Evolutionary conservation across 148 eudicot species (phyloP).

Genomic region (Polygonum maritimum): DNA sequence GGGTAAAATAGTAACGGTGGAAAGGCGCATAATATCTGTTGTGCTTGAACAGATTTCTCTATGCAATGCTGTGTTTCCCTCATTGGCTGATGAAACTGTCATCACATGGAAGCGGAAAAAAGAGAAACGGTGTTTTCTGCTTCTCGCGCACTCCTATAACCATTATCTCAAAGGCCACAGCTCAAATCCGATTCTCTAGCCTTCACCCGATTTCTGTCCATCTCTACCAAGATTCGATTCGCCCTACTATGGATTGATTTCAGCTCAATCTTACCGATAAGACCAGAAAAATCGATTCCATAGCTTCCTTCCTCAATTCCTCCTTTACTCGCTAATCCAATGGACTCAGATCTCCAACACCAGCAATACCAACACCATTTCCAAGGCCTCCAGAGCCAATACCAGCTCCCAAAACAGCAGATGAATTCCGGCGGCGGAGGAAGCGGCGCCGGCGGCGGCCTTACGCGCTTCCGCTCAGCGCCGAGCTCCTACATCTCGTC

Average conservation of each 20-base stretch:
- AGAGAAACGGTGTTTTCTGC: background rate
- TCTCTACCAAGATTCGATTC: conserved; percentile 1
- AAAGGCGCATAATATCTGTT: conserved; percentile 6
- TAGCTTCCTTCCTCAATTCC: background rate
- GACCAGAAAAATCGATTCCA: background rate
- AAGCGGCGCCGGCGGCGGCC: conserved; percentile 25
- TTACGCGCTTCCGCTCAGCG: conserved; percentile 77
- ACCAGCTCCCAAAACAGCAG: background rate
- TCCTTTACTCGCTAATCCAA: conserved; percentile 2
- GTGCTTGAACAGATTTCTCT: conserved; percentile 1
- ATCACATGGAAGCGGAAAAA: conserved; percentile 6
- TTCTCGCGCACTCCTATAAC: background rate
- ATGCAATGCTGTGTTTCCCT: background rate
- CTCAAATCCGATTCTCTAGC: background rate
- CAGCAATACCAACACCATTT: conserved; percentile 21
- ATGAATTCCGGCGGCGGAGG: conserved; percentile 9
- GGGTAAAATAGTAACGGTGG: background rate
- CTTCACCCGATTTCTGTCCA: background rate
- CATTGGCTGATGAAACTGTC: conserved; percentile 2
- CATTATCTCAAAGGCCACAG: background rate
- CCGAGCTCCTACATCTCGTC: conserved; percentile 79
- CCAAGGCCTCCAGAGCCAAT: conserved; percentile 2
- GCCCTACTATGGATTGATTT: background rate
- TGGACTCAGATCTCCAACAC: conserved; percentile 40
- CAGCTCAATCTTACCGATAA: background rate